Evolutionary conservation across 441 rosid genomes (phyloP).

Genomic region (Arabidopsis hybrid): DNA sequence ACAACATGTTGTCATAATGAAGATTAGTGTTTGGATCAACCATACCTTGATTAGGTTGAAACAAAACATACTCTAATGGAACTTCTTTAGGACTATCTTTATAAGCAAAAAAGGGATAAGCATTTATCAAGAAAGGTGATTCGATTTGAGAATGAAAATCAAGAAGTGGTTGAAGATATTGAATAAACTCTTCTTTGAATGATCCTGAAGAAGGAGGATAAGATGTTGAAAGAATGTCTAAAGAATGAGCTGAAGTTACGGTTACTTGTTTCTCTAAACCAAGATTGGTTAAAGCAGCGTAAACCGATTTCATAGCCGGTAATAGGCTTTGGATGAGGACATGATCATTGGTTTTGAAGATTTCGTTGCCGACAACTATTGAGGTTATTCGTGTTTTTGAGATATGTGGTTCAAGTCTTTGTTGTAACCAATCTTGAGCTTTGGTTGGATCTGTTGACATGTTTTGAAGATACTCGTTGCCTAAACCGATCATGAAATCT

Average conservation of each 20-base stretch:
- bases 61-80: slow-evolving; percentile 67
- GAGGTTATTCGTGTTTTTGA: slow-evolving; percentile 52
- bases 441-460: slow-evolving; percentile 53
- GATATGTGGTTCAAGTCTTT: slow-evolving; percentile 50
- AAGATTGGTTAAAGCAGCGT: slow-evolving; percentile 47
- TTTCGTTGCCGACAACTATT: slow-evolving; percentile 64
- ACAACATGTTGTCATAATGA: slow-evolving; percentile 85
- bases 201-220: slow-evolving; percentile 79
- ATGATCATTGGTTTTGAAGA: slow-evolving; percentile 50
- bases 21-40: slow-evolving; percentile 66
- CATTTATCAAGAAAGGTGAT: slow-evolving; percentile 81
- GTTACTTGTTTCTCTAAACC: slow-evolving; percentile 68
- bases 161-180: slow-evolving; percentile 60
- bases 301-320: slow-evolving; percentile 62
- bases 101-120: slow-evolving; percentile 86
- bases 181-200: slow-evolving; percentile 59
- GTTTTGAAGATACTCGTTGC: slow-evolving; percentile 51
- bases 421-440: slow-evolving; percentile 58
- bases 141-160: slow-evolving; percentile 61
- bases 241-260: slow-evolving; percentile 74
- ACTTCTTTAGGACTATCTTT: slow-evolving; percentile 60
- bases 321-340: slow-evolving; percentile 38
- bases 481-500: slow-evolving; percentile 60
- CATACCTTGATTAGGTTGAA: slow-evolving; percentile 73
- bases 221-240: slow-evolving; percentile 57